Base-by-base conservation (phyloP, 192 early-diverging fungal species). In the Backusella morwellensis region DNA sequence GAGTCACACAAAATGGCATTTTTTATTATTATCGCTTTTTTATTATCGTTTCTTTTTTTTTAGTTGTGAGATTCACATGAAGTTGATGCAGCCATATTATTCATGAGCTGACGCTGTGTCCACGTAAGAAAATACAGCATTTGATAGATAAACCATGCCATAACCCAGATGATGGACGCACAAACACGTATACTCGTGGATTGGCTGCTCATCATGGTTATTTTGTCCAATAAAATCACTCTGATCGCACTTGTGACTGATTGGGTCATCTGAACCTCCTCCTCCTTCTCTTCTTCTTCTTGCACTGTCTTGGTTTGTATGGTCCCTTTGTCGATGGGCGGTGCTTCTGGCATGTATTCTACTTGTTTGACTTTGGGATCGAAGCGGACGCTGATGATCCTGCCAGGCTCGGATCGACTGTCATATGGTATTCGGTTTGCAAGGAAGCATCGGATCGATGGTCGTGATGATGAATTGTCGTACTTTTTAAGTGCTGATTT, bases 311-410 rank as follows among this genome's bases (percentile, higher is more conserved):
- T 70, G 70, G 8, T 70, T n/a, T 70, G 4, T 17, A 17, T 50
- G 1, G 19, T 50, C 14, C 70, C 23, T 41, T 26, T 19, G 70
- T 36, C 23, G 19, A 40, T 71, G 0, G 70, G 70, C n/a, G 75
- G 75, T 9, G 68, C 69, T 36, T 77, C 76, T 44, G 76, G 70
- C 19, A 72, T 15, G 32, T 77, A 77, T 44, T 77, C 56, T 11
- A 77, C 6, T 36, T 69, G 34, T 26, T 40, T 29, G 7, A 77
- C 42, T 23, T 40, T 26, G 36, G 76, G 70, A 40, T 72, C 40
- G 26, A 77, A 77, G 1, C 76, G 50, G 4, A 77, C 76, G 5
- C 29, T 66, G 26, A 11, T 63, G 11, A 23, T 9, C 26, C 11
- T 63, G 9, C 56, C 56, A 12, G 75, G 42, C 35, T 76, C 36